phyloP scores from a whole-genome alignment of 1,139 yeast genomes.

The Candida sanyaensis region DNA sequence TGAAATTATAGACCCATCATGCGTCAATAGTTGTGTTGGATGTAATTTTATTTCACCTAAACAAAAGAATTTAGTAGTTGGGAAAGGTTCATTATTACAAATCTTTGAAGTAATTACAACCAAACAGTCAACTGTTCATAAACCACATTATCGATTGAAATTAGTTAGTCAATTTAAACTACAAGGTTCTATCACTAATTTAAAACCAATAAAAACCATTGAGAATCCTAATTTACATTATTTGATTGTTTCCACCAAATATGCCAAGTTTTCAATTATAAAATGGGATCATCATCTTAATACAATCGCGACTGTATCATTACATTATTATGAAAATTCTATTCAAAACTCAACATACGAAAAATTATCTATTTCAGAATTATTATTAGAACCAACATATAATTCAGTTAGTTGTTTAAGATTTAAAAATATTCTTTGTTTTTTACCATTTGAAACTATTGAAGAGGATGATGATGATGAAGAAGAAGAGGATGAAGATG shows the following conservation, averaged over 20 bases:
- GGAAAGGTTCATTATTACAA: slow-evolving; percentile 73
- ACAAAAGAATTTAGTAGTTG: slow-evolving; percentile 60
- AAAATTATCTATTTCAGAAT: slow-evolving; percentile 45
- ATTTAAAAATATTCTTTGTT: slow-evolving; percentile 71
- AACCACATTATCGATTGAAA: slow-evolving; percentile 40
- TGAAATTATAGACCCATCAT: slow-evolving; percentile 78
- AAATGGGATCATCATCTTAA: slow-evolving; percentile 63
- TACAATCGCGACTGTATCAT: slow-evolving; percentile 66
- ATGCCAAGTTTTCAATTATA: slow-evolving; percentile 76
- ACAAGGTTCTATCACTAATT: slow-evolving; percentile 67
- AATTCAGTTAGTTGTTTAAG: slow-evolving; percentile 63
- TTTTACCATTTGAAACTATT: slow-evolving; percentile 62
- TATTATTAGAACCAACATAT: slow-evolving; percentile 66
- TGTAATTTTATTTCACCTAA: slow-evolving; percentile 60
- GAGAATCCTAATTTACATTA: slow-evolving; percentile 58
- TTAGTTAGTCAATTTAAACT: slow-evolving; percentile 68
- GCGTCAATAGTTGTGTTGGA: slow-evolving; percentile 62
- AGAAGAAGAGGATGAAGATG: slow-evolving; percentile 29
- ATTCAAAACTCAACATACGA: slow-evolving; percentile 54
- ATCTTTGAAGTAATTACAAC: slow-evolving; percentile 50
- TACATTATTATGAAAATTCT: slow-evolving; percentile 84
- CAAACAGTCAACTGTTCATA: slow-evolving; percentile 20
- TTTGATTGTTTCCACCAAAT: slow-evolving; percentile 65
- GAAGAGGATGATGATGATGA: slow-evolving; percentile 48
- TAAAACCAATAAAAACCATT: slow-evolving; percentile 53